Evolutionary conservation across 257 asterid species (phyloP).

Genomic region (Nicotiana benthamiana): DNA sequence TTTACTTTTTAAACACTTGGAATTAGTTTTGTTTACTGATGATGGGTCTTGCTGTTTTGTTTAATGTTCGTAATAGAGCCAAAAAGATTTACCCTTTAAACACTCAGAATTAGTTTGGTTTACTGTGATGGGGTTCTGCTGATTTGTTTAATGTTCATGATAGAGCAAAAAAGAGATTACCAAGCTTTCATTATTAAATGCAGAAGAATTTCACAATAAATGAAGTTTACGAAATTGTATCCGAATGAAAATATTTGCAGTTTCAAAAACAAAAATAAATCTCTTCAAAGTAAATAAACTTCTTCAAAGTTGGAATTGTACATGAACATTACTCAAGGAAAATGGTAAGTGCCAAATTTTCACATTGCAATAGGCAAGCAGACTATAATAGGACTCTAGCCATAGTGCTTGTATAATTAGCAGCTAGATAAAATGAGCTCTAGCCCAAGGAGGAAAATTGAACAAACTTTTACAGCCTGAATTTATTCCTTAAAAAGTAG

Average conservation of each 20-base stretch:
- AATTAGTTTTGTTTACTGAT: not conserved
- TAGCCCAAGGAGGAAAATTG: not conserved
- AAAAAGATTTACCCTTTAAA: not conserved
- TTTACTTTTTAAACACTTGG: not conserved
- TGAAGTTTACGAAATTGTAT: not conserved
- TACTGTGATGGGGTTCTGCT: too few species aligned
- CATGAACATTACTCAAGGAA: not conserved
- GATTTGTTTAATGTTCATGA: too few species aligned
- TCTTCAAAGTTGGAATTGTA: not conserved
- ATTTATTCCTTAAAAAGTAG: constrained; percentile 24
- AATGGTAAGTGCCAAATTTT: not conserved
- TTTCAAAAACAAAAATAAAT: not conserved
- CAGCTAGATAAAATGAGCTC: not conserved
- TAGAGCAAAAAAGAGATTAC: not conserved
- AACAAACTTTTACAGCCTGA: not conserved
- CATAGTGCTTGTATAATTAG: constrained; percentile 2
- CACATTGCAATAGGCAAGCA: not conserved
- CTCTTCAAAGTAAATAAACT: not conserved
- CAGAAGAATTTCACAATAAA: not conserved
- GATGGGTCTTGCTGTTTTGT: not conserved
- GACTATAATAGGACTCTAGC: not conserved
- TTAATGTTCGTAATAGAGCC: not conserved
- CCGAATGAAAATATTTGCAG: not conserved
- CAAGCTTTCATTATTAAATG: not conserved
- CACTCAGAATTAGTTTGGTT: not conserved